Percentiles rank a stretch among this genome's conserved stretches.
Evolutionary conservation across 129 eudicot genomes (phyloP).

Genomic region (Rutidosis leptorrhynchoides): DNA sequence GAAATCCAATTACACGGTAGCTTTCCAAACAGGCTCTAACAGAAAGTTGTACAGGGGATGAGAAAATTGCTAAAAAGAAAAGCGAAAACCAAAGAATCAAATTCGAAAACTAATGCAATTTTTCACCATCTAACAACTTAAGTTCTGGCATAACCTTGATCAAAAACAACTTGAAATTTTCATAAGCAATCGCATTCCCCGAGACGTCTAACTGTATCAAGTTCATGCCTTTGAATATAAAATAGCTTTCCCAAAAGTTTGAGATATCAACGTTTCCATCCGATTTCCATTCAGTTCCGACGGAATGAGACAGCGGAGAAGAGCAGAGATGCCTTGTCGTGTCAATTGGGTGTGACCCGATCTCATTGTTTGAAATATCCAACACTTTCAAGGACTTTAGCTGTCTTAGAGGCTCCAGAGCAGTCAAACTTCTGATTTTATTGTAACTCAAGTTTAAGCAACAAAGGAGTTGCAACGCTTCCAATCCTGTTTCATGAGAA

Average conservation of each 20-base stretch:
- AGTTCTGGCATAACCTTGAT: conserved; percentile 54
- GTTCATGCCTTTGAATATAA: conserved; percentile 48
- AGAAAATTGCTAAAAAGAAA: too few relatives aligned
- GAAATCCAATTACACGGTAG: too few relatives aligned
- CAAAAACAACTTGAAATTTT: conserved; percentile 42
- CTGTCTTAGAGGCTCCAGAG: too few relatives aligned
- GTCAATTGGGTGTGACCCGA: conserved; percentile 69
- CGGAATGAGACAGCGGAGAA: conserved; percentile 66
- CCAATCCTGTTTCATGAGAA: too few relatives aligned
- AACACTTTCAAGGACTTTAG: conserved; percentile 57
- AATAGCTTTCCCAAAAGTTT: conserved; percentile 63
- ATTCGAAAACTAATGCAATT: conserved; percentile 31
- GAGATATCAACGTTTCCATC: conserved; percentile 5
- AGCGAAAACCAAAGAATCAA: too few relatives aligned
- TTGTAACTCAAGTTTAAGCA: too few relatives aligned
- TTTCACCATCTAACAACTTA: conserved; percentile 72
- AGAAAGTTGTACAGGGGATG: too few relatives aligned
- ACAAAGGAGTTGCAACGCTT: too few relatives aligned
- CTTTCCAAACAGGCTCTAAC: too few relatives aligned
- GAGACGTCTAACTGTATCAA: conserved; percentile 55
- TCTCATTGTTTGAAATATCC: conserved; percentile 66
- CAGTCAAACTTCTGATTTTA: too few relatives aligned
- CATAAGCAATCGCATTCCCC: conserved; percentile 56
- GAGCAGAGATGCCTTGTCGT: conserved; percentile 67
- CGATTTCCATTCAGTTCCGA: conserved; percentile 34